Evolutionary conservation across 176 grass and related monocot species (phyloP).

Genomic region (Phyllostachys edulis): DNA sequence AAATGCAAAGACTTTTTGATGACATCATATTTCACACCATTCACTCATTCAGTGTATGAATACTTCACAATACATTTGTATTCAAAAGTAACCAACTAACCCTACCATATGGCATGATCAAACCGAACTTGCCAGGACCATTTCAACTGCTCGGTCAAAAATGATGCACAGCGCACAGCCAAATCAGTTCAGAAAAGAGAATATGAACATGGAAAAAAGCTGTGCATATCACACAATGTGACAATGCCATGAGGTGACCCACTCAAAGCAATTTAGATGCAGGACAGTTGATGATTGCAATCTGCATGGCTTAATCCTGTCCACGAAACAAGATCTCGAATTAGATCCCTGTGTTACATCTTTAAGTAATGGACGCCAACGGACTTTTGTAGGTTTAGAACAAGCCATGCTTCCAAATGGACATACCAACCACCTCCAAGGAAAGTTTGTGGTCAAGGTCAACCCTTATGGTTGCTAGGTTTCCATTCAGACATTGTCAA

Average conservation of each 20-base stretch:
- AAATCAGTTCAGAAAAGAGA: conserved; percentile 3
- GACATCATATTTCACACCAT: not conserved
- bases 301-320: conserved; percentile 28
- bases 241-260: conserved; percentile 1
- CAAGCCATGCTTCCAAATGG: conserved; percentile 36
- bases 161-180: not conserved
- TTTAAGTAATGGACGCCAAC: conserved; percentile 33
- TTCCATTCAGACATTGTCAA: conserved; percentile 41
- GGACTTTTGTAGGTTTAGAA: conserved; percentile 36
- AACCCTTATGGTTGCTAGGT: conserved; percentile 47
- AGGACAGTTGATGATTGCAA: conserved; percentile 4
- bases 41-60: conserved; percentile 12
- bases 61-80: not conserved
- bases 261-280: conserved; percentile 4
- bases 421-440: conserved; percentile 42
- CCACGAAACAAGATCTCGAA: conserved; percentile 35
- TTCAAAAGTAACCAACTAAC: not conserved
- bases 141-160: conserved; percentile 1
- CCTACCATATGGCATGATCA: not conserved
- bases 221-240: conserved; percentile 9
- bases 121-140: not conserved
- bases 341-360: conserved; percentile 1
- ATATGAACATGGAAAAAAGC: not conserved
- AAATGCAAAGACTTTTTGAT: conserved; percentile 13
- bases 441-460: conserved; percentile 54